Evolutionary conservation across 345 rosid genomes (phyloP).

Genomic region (Salix udensis): DNA sequence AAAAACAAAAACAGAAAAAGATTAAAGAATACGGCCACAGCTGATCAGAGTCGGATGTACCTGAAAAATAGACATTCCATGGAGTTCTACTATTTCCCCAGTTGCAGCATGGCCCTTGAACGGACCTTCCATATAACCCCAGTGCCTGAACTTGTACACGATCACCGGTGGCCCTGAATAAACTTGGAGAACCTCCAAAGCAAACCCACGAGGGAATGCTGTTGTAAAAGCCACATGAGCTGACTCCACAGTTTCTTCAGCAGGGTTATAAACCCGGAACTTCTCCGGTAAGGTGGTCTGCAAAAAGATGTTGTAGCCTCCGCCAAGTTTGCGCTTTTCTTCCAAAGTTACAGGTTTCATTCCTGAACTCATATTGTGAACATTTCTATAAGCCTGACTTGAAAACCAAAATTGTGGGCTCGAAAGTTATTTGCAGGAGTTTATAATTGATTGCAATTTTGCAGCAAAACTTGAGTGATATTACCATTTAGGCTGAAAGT

Average conservation of each 20-base stretch:
- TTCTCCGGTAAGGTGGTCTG: constrained; percentile 52
- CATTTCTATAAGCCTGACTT: not conserved
- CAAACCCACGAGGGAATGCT: constrained; percentile 58
- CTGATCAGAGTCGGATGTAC: constrained; percentile 12
- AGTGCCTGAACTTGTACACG: constrained; percentile 67
- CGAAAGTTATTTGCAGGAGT: not conserved
- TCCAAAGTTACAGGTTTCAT: constrained; percentile 40
- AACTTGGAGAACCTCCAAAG: constrained; percentile 55
- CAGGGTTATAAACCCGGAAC: constrained; percentile 28
- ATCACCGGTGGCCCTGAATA: constrained; percentile 55
- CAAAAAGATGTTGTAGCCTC: constrained; percentile 53
- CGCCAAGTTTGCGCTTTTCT: constrained; percentile 43
- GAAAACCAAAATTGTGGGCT: too few relatives aligned
- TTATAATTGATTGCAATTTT: not conserved
- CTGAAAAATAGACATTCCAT: constrained; percentile 39
- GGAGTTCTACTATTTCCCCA: constrained; percentile 41
- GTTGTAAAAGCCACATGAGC: constrained; percentile 42
- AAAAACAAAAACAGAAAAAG: too few relatives aligned
- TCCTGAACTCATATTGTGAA: constrained; percentile 27
- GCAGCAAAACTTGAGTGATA: not conserved
- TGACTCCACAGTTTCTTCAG: constrained; percentile 29
- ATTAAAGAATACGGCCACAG: not conserved
- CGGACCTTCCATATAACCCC: constrained; percentile 75
- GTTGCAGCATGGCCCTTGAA: constrained; percentile 61
- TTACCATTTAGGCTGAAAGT: constrained; percentile 51